Evolutionary conservation across 2,329 filamentous ascomycete species (phyloP).

Genomic region (Colletotrichum sp.): DNA sequence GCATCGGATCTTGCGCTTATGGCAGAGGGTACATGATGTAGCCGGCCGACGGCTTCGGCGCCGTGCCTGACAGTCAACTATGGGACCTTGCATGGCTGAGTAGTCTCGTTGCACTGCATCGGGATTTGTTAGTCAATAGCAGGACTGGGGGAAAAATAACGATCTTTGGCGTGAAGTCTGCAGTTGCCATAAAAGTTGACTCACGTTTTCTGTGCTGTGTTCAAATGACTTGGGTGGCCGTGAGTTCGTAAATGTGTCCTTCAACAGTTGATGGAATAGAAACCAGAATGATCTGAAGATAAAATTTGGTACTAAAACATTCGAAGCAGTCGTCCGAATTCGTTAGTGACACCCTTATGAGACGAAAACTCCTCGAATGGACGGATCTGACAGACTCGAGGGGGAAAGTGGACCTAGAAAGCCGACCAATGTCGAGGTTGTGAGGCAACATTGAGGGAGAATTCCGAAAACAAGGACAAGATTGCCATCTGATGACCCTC

Average conservation of each 20-base stretch:
- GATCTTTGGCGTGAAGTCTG: not conserved
- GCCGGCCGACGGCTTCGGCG: not conserved
- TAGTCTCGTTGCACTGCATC: not conserved
- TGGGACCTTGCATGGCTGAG: not conserved
- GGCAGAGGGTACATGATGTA: constrained; percentile 23
- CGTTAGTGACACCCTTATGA: not conserved
- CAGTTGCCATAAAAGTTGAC: not conserved
- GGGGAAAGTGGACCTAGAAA: too few species aligned
- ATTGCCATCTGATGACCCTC: not conserved
- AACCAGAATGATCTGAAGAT: not conserved
- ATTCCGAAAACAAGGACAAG: not conserved
- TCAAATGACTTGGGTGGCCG: not conserved
- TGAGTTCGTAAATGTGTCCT: not conserved
- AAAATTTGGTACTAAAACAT: not conserved
- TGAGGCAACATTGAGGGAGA: not conserved
- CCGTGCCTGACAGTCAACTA: not conserved
- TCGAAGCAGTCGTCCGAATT: not conserved
- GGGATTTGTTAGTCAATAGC: not conserved
- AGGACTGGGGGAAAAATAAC: not conserved
- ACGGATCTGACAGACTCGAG: too few species aligned
- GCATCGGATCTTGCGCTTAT: constrained; percentile 50
- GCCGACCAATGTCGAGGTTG: not conserved
- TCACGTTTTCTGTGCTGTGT: not conserved
- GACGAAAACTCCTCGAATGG: not conserved
- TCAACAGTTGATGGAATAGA: not conserved